Base-by-base conservation (phyloP, 495 filamentous ascomycete species). In the Hyaloscypha hepaticicola region DNA sequence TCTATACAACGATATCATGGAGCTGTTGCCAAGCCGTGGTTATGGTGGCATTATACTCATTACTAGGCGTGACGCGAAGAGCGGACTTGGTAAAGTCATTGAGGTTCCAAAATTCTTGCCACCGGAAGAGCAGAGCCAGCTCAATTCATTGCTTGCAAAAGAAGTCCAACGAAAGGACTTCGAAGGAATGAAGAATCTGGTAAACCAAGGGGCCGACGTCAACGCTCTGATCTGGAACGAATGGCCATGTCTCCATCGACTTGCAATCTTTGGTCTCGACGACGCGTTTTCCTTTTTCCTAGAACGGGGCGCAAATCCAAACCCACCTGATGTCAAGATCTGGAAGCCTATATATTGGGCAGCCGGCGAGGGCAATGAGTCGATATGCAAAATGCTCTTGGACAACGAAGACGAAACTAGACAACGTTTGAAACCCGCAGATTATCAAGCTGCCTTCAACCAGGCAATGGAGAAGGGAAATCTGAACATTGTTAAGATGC, bases 11-110 rank as follows among this genome's bases (percentile, higher is more conserved):
- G 28, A 60, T 25, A 68, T 64, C 49, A 60, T 63, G 55, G 60
- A 68, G 16, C 19, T 64, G 2, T 24, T 68, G 0, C 66, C 66
- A 41, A 28, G 16, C 22, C 53, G 53, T 14, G 66, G 66, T 29
- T 63, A 63, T 60, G 66, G 66, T 16, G 66, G 60, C 0, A 68
- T 68, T 19, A 58, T 68, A 16, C 60, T 68, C 31, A 68, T 68
- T 56, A 48, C 60, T 8, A n/a, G 55, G 16, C 24, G 21, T 19
- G 45, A 60, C 4, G 31, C 31, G 6, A 16, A 63, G 12, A 33
- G 56, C n/a, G 60, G 60, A 5, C 48, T 63, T 26, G 66, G 66
- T 9, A 41, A 60, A 53, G 48, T 60, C 27, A 48, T 68, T 24
- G 7, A 24, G 11, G 55, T 68, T 26, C 53, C 66, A 7, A 68